A percentile compares a stretch with the other conserved stretches of the same genome.
phyloP scores from a whole-genome alignment of 495 filamentous ascomycete species.

The Amniculicola lignicola region DNA sequence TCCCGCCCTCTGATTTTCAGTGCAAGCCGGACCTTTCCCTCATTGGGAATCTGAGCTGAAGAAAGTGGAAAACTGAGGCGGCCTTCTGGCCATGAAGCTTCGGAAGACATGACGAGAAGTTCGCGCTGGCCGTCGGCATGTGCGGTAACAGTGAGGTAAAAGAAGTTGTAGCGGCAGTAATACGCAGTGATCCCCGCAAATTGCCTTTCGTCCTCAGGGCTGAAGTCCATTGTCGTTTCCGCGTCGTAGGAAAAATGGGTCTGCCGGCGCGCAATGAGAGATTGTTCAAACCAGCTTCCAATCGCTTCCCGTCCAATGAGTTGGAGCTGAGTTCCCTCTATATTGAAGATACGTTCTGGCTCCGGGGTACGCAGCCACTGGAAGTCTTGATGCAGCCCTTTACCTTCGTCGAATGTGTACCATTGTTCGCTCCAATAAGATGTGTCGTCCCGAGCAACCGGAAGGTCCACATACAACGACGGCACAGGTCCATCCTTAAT shows the following conservation, averaged over 20 bases:
- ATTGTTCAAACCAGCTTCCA: slow-evolving; percentile 57
- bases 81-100: slow-evolving; percentile 51
- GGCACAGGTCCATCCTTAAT: slow-evolving; percentile 56
- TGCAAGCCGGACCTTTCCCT: slow-evolving; percentile 51
- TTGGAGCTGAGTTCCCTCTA: slow-evolving; percentile 42
- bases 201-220: slow-evolving; percentile 52
- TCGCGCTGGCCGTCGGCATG: slow-evolving; percentile 53
- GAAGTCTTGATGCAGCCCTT: slow-evolving; percentile 50
- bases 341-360: slow-evolving; percentile 51
- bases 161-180: slow-evolving; percentile 59
- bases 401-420: slow-evolving; percentile 46
- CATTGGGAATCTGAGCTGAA: slow-evolving; percentile 47
- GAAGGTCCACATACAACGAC: slow-evolving; percentile 52
- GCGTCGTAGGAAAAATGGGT: slow-evolving; percentile 57
- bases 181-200: slow-evolving; percentile 57
- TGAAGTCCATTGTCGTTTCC: slow-evolving; percentile 53
- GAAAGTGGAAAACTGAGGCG: slow-evolving; percentile 40
- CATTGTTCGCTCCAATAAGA: slow-evolving; percentile 52
- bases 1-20: slow-evolving; percentile 47
- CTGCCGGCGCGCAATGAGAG: slow-evolving; percentile 53
- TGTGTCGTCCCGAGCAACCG: slow-evolving; percentile 46
- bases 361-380: slow-evolving; percentile 58
- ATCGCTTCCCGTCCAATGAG: slow-evolving; percentile 51
- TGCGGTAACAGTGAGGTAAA: slow-evolving; percentile 56
- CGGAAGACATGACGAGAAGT: slow-evolving; percentile 50